Evolutionary conservation across 202 grass and related monocot species (phyloP).

Genomic region (Schoenoplectus tabernaemontani): DNA sequence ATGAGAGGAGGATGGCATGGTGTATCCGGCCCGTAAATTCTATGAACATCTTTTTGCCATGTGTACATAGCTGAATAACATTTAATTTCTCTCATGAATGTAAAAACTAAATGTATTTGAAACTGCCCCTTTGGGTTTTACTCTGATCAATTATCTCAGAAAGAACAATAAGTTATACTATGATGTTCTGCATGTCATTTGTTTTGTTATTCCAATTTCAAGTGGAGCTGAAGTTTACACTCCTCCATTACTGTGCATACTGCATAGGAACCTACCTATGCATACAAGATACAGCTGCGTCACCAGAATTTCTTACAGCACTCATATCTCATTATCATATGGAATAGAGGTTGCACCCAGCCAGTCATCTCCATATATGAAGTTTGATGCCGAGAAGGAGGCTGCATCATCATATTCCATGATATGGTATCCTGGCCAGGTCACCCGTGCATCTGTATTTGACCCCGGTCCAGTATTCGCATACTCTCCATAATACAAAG

Average conservation of each 20-base stretch:
- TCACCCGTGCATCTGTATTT: conserved; percentile 31
- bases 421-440: conserved; percentile 43
- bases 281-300: neutral
- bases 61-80: neutral
- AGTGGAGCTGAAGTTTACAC: neutral
- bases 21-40: too few species aligned
- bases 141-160: neutral
- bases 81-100: neutral
- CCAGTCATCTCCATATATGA: conserved; percentile 80
- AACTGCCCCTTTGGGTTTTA: neutral
- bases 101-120: neutral
- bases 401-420: conserved; percentile 61
- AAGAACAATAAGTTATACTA: neutral
- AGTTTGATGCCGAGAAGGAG: conserved; percentile 45
- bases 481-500: conserved; percentile 84
- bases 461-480: conserved; percentile 59
- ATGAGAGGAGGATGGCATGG: neutral
- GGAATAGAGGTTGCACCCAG: conserved; percentile 69
- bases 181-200: neutral
- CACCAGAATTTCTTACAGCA: neutral
- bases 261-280: conserved; percentile 4
- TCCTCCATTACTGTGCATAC: neutral
- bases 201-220: neutral
- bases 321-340: conserved; percentile 59
- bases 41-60: too few species aligned